Conservation (phyloP, 75 land plant genomes). For the Cupressus sempervirens region DNA sequence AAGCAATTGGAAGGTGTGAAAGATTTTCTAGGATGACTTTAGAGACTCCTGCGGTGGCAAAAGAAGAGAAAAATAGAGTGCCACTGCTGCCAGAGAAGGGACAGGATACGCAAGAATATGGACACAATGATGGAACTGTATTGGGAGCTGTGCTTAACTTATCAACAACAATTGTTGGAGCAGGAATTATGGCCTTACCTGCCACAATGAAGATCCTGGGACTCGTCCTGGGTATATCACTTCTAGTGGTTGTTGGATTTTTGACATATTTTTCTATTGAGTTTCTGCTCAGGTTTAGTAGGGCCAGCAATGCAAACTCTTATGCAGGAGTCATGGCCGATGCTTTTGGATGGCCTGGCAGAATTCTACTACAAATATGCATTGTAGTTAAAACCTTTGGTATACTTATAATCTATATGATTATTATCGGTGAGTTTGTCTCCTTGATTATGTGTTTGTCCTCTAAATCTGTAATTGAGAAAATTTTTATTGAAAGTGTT, state of each 20-base stretch:
- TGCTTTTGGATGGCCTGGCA: slow-evolving; percentile 32
- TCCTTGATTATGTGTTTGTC: not conserved
- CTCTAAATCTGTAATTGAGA: not conserved
- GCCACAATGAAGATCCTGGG: slow-evolving; percentile 45
- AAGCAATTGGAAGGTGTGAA: not conserved
- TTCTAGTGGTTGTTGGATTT: slow-evolving; percentile 20
- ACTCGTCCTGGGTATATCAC: slow-evolving; percentile 14
- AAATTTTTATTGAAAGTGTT: not conserved
- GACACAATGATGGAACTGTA: not conserved
- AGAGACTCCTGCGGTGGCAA: not conserved
- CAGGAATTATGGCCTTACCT: slow-evolving; percentile 48
- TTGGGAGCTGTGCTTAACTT: slow-evolving; percentile 39
- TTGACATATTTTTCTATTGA: slow-evolving; percentile 36
- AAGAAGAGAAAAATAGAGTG: not conserved
- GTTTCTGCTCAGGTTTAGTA: slow-evolving; percentile 27
- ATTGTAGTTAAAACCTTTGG: slow-evolving; percentile 46
- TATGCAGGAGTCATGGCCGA: slow-evolving; percentile 43
- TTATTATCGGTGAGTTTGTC: slow-evolving; percentile 30
- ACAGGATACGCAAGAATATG: not conserved
- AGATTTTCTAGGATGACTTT: not conserved
- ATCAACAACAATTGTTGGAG: slow-evolving; percentile 40
- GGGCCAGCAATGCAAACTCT: slow-evolving; percentile 18
- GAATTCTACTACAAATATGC: slow-evolving; percentile 28
- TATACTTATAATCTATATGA: slow-evolving; percentile 42
- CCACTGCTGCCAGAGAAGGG: not conserved